phyloP scores from a whole-genome alignment of 305 asterid genomes.

The Fraxinus ornus region DNA sequence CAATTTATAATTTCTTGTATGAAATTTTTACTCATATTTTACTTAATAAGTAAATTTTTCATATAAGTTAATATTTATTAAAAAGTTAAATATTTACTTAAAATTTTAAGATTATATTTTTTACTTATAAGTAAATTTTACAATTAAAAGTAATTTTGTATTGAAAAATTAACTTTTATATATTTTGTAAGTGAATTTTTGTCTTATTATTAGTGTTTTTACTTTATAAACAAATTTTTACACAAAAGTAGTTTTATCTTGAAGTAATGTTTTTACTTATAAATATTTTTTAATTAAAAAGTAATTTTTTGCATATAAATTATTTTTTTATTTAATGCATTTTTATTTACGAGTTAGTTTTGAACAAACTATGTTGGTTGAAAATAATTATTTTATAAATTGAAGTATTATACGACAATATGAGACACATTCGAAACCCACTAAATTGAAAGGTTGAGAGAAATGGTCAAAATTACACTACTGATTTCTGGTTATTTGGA shows the following conservation, averaged over 20 bases:
- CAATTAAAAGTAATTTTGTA: not conserved
- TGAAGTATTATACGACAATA: too few relatives aligned
- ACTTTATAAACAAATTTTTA: not conserved
- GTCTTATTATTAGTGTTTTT: too few relatives aligned
- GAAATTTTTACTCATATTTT: not conserved
- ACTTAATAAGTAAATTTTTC: not conserved
- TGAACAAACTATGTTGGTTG: not conserved
- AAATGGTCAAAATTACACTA: not conserved
- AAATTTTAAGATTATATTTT: too few relatives aligned
- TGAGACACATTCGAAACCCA: not conserved
- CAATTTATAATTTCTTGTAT: not conserved
- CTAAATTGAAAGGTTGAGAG: not conserved
- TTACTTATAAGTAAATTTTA: not conserved
- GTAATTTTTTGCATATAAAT: not conserved
- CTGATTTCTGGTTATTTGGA: not conserved
- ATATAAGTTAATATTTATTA: not conserved
- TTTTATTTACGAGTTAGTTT: not conserved
- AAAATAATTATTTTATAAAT: too few relatives aligned
- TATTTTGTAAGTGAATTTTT: not conserved
- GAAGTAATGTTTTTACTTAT: not conserved
- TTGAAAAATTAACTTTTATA: not conserved
- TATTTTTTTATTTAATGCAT: not conserved
- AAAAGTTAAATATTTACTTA: not conserved
- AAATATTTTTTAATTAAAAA: too few relatives aligned
- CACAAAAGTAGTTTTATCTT: not conserved